Base-by-base conservation (phyloP, 2,329 filamentous ascomycete genomes). In the Phyllosticta citribraziliensis region DNA sequence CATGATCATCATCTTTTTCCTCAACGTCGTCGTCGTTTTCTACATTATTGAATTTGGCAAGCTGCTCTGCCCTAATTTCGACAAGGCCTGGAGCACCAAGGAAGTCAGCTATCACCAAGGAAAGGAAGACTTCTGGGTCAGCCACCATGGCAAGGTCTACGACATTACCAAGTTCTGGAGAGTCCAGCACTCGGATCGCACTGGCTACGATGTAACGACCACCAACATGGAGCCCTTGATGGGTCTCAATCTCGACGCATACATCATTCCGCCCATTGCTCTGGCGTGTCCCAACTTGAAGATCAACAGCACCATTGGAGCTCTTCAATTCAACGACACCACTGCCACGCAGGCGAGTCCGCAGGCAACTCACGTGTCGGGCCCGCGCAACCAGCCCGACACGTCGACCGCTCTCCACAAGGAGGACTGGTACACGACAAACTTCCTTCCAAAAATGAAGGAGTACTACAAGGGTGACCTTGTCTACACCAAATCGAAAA, bases 151-250 rank as follows among this genome's bases (percentile, higher is more conserved):
- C 64, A 85, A 85, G 52, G 93, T 97, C 33, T 99, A 97, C 75
- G 94, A 99, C 69, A 84, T 99, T 53, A 84, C 86, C 58, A 89
- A 92, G 61, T 99, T 96, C 73, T 97, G 88, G 85, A 89, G 83
- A 69, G 76, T 83, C 22, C 84, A 95, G 62, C 94, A 99, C 77
- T 93, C 90, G 70, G 91, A 95, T 69, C 85, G 76, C 10, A 75
- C 73, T 40, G 68, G 67, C 55, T 84, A 83, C 57, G 79, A 86
- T 62, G 87, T 85, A 0, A 78, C 76, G 3, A 77, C 80, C 1
- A 75, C 78, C 8, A 76, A 79, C 60, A 97, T 99, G 94, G 70
- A 84, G 65, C 85, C 84, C 1, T 86, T 96, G 65, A 89, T 85
- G 50, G 94, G 94, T 33, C 69, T 84, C 66, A 86, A 92, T 67